Evolutionary conservation across 2,329 filamentous ascomycete species (phyloP).

Genomic region (Colletotrichum sp.): DNA sequence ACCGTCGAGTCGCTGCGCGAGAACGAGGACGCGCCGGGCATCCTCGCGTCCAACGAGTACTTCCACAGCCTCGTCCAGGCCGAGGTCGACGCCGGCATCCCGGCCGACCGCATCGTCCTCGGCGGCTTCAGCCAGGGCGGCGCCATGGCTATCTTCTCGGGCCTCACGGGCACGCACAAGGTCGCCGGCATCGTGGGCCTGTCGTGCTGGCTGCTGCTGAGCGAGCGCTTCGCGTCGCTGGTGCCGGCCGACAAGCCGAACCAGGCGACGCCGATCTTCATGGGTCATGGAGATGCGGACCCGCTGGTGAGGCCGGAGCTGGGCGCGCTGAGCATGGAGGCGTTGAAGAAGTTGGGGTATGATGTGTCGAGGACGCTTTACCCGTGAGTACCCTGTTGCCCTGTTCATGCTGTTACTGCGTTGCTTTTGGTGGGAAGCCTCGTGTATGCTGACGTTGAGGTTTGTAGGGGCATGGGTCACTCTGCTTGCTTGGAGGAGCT

Average conservation of each 20-base stretch:
- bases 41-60: slow-evolving; percentile 74
- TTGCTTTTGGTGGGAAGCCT: background rate
- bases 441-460: background rate
- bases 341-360: slow-evolving; percentile 72
- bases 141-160: slow-evolving; percentile 83
- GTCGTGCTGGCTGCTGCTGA: slow-evolving; percentile 80
- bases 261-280: slow-evolving; percentile 81
- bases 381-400: slow-evolving; percentile 45
- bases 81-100: slow-evolving; percentile 82
- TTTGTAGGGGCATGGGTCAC: slow-evolving; percentile 70
- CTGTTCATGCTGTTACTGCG: background rate
- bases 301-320: slow-evolving; percentile 72
- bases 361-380: slow-evolving; percentile 80
- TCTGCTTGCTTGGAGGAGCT: slow-evolving; percentile 80
- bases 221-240: slow-evolving; percentile 47
- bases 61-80: slow-evolving; percentile 80
- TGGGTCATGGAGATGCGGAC: slow-evolving; percentile 87
- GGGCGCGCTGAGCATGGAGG: slow-evolving; percentile 70
- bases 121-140: slow-evolving; percentile 89
- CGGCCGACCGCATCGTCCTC: slow-evolving; percentile 81
- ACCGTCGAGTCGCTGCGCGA: slow-evolving; percentile 32
- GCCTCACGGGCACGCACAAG: slow-evolving; percentile 74
- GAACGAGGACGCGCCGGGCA: slow-evolving; percentile 73
- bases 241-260: slow-evolving; percentile 54
- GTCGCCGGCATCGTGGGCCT: slow-evolving; percentile 89